Evolutionary conservation across 352 stramenopile genomes (phyloP).

Genomic region (Phytopythium ostracodes): DNA sequence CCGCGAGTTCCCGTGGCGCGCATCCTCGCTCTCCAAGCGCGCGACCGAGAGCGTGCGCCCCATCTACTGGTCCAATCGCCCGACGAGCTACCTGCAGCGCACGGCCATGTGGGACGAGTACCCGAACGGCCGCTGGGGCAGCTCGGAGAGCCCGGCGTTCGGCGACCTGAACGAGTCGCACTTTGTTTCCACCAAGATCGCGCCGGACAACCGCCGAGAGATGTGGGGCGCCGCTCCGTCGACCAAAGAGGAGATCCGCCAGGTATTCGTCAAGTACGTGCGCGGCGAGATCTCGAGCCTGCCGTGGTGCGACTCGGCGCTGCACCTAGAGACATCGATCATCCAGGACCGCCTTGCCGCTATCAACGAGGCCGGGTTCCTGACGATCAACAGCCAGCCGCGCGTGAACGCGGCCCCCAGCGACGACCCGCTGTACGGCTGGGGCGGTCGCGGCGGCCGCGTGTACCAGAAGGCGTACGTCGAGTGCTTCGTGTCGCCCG

Average conservation of each 20-base stretch:
- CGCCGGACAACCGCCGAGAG: slow-evolving; percentile 72
- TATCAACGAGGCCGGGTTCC: slow-evolving; percentile 86
- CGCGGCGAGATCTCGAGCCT: slow-evolving; percentile 93
- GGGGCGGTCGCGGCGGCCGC: slow-evolving; percentile 92
- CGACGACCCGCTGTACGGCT: slow-evolving; percentile 93
- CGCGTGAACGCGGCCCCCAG: slow-evolving; percentile 90
- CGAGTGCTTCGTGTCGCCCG: slow-evolving; percentile 97
- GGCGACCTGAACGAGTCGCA: slow-evolving; percentile 95
- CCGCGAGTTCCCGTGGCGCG: slow-evolving; percentile 90
- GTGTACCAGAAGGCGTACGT: slow-evolving; percentile 99
- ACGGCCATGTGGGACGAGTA: slow-evolving; percentile 98
- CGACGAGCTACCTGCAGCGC: slow-evolving; percentile 96
- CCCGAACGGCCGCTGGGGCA: slow-evolving; percentile 95
- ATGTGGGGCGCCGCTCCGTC: slow-evolving; percentile 94
- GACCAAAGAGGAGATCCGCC: slow-evolving; percentile 89
- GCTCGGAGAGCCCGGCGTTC: slow-evolving; percentile 94
- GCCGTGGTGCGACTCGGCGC: slow-evolving; percentile 95
- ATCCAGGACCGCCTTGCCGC: slow-evolving; percentile 76
- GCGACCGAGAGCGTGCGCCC: slow-evolving; percentile 90
- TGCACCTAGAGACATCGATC: slow-evolving; percentile 93
- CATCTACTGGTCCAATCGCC: slow-evolving; percentile 99
- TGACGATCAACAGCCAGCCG: slow-evolving; percentile 97
- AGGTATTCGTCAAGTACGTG: slow-evolving; percentile 96
- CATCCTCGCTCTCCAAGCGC: slow-evolving; percentile 87
- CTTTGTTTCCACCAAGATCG: slow-evolving; percentile 83